Base-by-base conservation (phyloP, 1,139 yeast genomes). In the Pichia cactophila region DNA sequence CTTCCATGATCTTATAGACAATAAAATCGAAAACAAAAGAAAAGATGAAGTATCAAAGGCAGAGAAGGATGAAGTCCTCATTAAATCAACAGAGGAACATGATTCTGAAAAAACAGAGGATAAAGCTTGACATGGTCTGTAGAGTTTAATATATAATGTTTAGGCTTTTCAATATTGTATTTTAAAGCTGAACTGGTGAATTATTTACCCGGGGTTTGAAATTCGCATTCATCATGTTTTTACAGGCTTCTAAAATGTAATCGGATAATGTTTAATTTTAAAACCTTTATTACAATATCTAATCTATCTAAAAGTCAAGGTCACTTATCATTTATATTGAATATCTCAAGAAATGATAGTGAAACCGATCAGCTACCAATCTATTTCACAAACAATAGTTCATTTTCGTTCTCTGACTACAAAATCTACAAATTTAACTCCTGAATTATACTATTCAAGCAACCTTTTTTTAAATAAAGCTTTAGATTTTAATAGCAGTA, bases 1-100 rank as follows among this genome's bases (percentile, higher is more conserved):
- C 16, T 90, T 92, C 77, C 96, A 94, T 69, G 95, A 94, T 66
- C 77, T 94, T 67, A 92, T 94, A 65, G 98, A 92, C 62, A 94
- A 94, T 71, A 92, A 92, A 69, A 83, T 92, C 59, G 88, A 87
- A 60, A 89, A 89, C 66, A 81, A 81, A 59, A 60, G 67, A 46
- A 71, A 35, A 35, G 38, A 35, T n/a, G 38, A 35, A 35, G 23
- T 9, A 10, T 16, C 38, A 17, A 17, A 16, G 10, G 20, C 7
- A 6, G 23, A 14, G 3, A 35, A 35, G 6, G 38, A 35, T 16
- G 38, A 17, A 16, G 16, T 11, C 16, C 12, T 11, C 26, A 47
- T 50, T 37, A 42, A 43, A 36, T 29, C 42, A 3, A 42, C 51
- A 41, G 60, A 58, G 35, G 48, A 49, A 26, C 50, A 45, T n/a